Conservation (phyloP, 768 basidiomycete genomes). For the Auricularia heimuer region DNA sequence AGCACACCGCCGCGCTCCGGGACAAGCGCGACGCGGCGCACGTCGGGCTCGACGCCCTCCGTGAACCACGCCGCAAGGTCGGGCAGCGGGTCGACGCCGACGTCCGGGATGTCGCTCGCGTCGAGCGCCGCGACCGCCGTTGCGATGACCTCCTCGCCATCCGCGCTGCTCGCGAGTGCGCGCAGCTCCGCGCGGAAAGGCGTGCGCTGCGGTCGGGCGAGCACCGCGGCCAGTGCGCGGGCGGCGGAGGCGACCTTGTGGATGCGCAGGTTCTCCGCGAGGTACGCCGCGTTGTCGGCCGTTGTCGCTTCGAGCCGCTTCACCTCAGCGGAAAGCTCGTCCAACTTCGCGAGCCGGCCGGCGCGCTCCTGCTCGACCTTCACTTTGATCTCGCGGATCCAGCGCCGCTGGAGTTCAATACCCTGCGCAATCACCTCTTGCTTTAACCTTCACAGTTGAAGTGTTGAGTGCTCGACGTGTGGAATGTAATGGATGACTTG, state of each 20-base stretch:
- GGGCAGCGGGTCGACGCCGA: constrained; percentile 79
- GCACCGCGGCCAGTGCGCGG: constrained; percentile 62
- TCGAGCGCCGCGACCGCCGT: constrained; percentile 64
- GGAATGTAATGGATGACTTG: too few species aligned
- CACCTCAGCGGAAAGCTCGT: constrained; percentile 80
- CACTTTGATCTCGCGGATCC: constrained; percentile 94
- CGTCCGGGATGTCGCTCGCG: constrained; percentile 60
- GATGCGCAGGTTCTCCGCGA: constrained; percentile 87
- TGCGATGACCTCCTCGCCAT: constrained; percentile 60
- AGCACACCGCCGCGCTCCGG: constrained; percentile 86
- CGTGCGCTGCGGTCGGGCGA: constrained; percentile 56
- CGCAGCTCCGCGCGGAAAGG: constrained; percentile 89
- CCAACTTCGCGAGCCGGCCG: constrained; percentile 87
- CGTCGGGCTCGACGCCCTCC: constrained; percentile 69
- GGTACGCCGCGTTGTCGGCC: constrained; percentile 79
- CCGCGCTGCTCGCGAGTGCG: constrained; percentile 42
- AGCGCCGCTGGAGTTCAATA: constrained; percentile 91
- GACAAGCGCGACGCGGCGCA: constrained; percentile 83
- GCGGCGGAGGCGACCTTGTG: constrained; percentile 91
- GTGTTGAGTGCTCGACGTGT: too few species aligned
- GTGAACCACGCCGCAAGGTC: constrained; percentile 90
- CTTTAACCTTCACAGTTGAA: constrained; percentile 48
- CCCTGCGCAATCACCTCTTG: constrained; percentile 95
- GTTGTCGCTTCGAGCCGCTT: constrained; percentile 88
- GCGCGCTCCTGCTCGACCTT: constrained; percentile 95